These are phyloP conservation scores for Penicillium janthinellum DNA, from an alignment of 2,329 filamentous ascomycete species.

Conservation along the genomic window DNA sequence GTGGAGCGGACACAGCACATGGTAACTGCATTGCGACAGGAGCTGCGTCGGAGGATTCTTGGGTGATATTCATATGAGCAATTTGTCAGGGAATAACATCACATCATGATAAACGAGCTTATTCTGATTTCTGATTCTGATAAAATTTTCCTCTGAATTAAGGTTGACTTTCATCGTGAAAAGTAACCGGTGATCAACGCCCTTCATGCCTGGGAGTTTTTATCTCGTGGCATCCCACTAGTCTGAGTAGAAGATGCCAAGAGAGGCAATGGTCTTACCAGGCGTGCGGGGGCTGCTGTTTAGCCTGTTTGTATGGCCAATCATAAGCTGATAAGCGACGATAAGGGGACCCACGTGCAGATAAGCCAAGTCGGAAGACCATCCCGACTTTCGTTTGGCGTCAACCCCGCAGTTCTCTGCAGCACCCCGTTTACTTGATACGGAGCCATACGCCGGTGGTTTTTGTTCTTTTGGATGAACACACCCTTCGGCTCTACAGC, in stretches of 20 bases:
- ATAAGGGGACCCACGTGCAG: neutral
- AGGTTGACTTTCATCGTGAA: too few species aligned
- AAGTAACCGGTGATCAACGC: too few species aligned
- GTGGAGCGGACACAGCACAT: slow-evolving; percentile 64
- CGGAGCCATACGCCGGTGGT: slow-evolving; percentile 17
- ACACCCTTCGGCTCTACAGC: neutral
- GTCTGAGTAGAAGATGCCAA: too few species aligned
- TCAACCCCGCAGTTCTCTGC: slow-evolving; percentile 9
- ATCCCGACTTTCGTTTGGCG: slow-evolving; percentile 14
- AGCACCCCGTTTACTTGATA: slow-evolving; percentile 8
- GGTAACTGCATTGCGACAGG: slow-evolving; percentile 64
- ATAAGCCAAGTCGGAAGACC: slow-evolving; percentile 23
- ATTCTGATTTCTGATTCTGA: too few species aligned
- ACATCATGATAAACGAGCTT: too few species aligned
- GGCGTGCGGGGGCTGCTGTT: neutral
- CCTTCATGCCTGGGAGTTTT: too few species aligned
- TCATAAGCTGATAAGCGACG: neutral
- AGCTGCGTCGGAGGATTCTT: slow-evolving; percentile 57
- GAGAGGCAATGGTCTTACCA: neutral
- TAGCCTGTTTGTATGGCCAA: too few species aligned
- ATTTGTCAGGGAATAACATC: too few species aligned
- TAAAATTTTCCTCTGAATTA: too few species aligned
- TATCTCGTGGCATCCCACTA: too few species aligned
- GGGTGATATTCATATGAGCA: slow-evolving; percentile 8
- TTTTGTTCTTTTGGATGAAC: neutral